Evolutionary conservation across 306 rosid species (phyloP).

Genomic region (Castanea sativa): DNA sequence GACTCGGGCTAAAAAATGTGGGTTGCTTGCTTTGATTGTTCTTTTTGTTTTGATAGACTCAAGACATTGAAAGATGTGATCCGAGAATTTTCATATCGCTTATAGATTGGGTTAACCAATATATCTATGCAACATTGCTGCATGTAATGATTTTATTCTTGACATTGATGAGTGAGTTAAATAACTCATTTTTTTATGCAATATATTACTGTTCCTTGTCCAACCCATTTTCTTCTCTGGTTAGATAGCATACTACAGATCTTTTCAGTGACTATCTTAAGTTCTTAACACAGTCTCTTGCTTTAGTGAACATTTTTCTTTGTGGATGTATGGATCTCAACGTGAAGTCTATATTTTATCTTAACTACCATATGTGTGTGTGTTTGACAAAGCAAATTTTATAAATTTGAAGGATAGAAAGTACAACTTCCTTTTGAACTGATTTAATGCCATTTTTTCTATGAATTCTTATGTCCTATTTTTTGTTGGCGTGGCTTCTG

Average conservation of each 20-base stretch:
- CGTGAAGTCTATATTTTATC: not conserved
- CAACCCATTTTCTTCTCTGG: no score
- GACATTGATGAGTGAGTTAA: not conserved
- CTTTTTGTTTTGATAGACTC: not conserved
- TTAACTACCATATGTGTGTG: no score
- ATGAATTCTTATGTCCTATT: not conserved
- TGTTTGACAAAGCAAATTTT: not conserved
- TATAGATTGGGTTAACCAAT: not conserved
- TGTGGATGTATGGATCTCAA: not conserved
- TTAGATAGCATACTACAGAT: no score
- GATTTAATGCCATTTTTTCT: not conserved
- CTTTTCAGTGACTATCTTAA: no score
- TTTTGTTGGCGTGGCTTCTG: not conserved
- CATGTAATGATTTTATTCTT: not conserved
- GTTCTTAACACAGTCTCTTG: no score
- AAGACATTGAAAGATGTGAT: not conserved
- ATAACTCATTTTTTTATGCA: not conserved
- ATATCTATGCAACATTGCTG: not conserved
- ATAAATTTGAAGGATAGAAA: conserved; percentile 11
- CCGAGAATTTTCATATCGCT: not conserved
- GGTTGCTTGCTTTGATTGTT: conserved; percentile 7
- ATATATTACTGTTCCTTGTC: conserved; percentile 16
- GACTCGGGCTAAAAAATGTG: not conserved
- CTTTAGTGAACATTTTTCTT: no score
- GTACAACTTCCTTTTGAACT: conserved; percentile 30